phyloP scores from a whole-genome alignment of 164 flowering plant genomes.

The Macadamia tetraphylla region DNA sequence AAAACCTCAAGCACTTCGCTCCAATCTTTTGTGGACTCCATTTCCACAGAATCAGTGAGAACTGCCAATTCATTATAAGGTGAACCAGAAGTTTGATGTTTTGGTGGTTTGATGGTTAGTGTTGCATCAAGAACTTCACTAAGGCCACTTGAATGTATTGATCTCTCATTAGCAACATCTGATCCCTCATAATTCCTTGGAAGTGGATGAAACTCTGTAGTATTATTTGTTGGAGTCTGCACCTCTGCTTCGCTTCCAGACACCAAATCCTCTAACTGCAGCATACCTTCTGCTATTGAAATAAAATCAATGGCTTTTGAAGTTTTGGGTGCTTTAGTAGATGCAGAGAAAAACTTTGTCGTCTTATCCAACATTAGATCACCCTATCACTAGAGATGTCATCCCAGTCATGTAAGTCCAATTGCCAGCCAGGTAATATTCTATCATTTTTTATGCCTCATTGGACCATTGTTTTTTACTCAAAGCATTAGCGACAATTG shows the following conservation, averaged over 20 bases:
- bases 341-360: constrained; percentile 43
- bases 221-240: constrained; percentile 17
- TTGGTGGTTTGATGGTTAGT: constrained; percentile 1
- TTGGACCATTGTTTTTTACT: constrained; percentile 65
- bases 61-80: background rate
- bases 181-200: constrained; percentile 13
- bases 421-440: constrained; percentile 27
- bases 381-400: constrained; percentile 80
- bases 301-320: constrained; percentile 50
- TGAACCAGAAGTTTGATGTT: constrained; percentile 8
- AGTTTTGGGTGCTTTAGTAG: constrained; percentile 32
- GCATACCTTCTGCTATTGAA: constrained; percentile 33
- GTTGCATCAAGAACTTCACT: constrained; percentile 13
- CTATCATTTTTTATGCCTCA: constrained; percentile 68
- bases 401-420: constrained; percentile 69
- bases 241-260: constrained; percentile 13
- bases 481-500: constrained; percentile 53
- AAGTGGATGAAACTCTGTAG: constrained; percentile 9
- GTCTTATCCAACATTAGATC: constrained; percentile 71
- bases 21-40: background rate
- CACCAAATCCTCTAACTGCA: constrained; percentile 41
- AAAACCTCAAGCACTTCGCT: constrained; percentile 3
- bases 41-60: background rate
- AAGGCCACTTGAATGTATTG: constrained; percentile 7
- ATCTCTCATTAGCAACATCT: constrained; percentile 8